Conservation (phyloP, 78 protist genomes). For the Polysphondylium violaceum region DNA sequence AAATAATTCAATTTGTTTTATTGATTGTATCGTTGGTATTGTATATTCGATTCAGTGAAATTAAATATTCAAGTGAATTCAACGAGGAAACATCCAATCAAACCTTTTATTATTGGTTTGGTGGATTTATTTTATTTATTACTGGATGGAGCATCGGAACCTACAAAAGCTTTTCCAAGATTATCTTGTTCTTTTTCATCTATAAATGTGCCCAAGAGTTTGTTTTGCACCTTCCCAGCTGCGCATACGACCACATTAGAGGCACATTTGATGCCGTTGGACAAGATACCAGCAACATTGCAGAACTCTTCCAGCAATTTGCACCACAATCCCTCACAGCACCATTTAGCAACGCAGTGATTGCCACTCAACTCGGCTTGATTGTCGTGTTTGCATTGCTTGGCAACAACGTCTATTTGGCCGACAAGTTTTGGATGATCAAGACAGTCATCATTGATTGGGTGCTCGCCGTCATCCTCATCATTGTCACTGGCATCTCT, state of each 20-base stretch:
- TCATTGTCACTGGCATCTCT: constrained; percentile 3
- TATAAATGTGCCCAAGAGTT: neutral
- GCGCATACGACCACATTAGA: neutral
- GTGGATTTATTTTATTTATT: neutral
- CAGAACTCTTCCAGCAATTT: neutral
- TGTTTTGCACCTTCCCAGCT: neutral
- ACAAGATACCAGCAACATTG: neutral
- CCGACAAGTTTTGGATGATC: constrained; percentile 62
- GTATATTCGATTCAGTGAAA: neutral
- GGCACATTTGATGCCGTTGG: neutral
- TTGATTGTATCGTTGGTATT: constrained; percentile 1
- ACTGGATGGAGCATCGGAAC: constrained; percentile 16
- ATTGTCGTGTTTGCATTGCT: neutral
- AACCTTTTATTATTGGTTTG: constrained; percentile 12
- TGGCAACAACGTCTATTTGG: constrained; percentile 4
- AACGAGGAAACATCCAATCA: neutral
- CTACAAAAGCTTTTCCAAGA: constrained; percentile 6
- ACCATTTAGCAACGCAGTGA: neutral
- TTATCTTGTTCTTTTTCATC: neutral
- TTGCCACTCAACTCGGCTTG: neutral
- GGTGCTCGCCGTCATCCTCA: neutral
- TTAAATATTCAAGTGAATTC: neutral
- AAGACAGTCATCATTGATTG: constrained; percentile 65
- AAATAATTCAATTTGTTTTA: constrained; percentile 20
- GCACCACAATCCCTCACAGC: constrained; percentile 5